These are phyloP conservation scores for Jatropha podagrica DNA, from an alignment of 441 rosid species.

Conservation along the genomic window DNA sequence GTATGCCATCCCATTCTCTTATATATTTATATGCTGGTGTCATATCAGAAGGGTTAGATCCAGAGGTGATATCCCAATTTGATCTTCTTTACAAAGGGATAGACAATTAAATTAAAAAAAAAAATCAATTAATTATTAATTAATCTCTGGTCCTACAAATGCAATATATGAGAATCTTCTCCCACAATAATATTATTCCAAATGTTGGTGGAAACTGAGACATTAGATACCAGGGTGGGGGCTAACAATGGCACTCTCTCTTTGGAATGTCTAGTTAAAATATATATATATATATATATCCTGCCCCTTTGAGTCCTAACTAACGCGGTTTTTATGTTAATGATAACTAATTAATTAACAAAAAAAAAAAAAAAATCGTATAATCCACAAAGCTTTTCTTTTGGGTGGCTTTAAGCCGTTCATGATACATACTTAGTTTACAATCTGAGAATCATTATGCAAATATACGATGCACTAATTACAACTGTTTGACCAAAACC, in stretches of 20 bases:
- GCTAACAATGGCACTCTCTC: constrained; percentile 29
- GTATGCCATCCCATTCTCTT: not conserved
- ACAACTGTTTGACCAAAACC: constrained; percentile 14
- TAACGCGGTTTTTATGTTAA: constrained; percentile 19
- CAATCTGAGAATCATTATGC: constrained; percentile 16
- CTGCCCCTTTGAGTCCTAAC: constrained; percentile 16
- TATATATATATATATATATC: no score
- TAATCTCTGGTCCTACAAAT: constrained; percentile 29
- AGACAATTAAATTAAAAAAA: no score
- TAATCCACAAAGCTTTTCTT: not conserved
- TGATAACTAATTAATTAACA: not conserved
- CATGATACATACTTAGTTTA: not conserved
- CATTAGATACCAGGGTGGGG: constrained; percentile 53
- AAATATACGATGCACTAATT: constrained; percentile 9
- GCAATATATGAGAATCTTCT: constrained; percentile 45
- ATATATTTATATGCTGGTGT: not conserved
- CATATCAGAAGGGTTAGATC: constrained; percentile 11
- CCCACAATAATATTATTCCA: constrained; percentile 50
- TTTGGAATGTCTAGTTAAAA: constrained; percentile 34
- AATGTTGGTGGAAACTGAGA: constrained; percentile 50
- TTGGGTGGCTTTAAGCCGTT: constrained; percentile 8
- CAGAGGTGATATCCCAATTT: constrained; percentile 3
- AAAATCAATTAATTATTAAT: not conserved
- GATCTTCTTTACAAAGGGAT: no score
- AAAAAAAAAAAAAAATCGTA: not conserved